phyloP scores from a whole-genome alignment of 2,329 filamentous ascomycete genomes.

The Leptodontidium sp. region DNA sequence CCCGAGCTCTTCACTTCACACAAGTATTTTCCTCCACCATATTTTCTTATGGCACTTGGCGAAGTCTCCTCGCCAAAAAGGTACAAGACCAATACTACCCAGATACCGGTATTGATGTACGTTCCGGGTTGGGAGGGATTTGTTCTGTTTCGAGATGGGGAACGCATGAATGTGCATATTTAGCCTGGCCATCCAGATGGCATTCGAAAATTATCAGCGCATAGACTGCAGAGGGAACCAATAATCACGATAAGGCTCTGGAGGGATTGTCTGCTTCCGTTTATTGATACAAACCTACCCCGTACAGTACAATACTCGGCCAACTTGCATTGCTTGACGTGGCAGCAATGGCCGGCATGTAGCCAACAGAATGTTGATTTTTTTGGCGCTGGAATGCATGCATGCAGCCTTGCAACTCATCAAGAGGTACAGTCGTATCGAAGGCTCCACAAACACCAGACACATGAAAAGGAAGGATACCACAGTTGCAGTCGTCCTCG shows the following conservation, averaged over 20 bases:
- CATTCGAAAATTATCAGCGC: slow-evolving; percentile 14
- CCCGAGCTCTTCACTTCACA: neutral
- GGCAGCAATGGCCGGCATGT: neutral
- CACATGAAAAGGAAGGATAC: neutral
- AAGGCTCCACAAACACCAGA: slow-evolving; percentile 4
- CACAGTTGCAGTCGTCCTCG: neutral
- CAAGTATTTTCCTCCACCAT: neutral
- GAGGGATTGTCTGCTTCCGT: neutral
- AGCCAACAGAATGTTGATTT: slow-evolving; percentile 1
- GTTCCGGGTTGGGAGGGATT: slow-evolving; percentile 6
- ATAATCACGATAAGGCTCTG: neutral
- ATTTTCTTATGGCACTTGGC: neutral
- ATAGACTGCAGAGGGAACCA: slow-evolving; percentile 14
- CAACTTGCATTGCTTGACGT: neutral
- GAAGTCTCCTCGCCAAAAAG: neutral
- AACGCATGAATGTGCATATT: slow-evolving; percentile 16
- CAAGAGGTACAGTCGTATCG: neutral
- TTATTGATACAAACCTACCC: neutral
- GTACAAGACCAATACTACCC: neutral
- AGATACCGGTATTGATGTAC: neutral
- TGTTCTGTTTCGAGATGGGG: slow-evolving; percentile 12
- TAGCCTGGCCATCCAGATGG: slow-evolving; percentile 8
- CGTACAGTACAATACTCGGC: neutral
- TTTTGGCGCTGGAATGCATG: neutral
- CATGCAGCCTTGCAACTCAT: neutral